phyloP scores from a whole-genome alignment of 164 flowering plant species.

The Chimonanthus salicifolius region DNA sequence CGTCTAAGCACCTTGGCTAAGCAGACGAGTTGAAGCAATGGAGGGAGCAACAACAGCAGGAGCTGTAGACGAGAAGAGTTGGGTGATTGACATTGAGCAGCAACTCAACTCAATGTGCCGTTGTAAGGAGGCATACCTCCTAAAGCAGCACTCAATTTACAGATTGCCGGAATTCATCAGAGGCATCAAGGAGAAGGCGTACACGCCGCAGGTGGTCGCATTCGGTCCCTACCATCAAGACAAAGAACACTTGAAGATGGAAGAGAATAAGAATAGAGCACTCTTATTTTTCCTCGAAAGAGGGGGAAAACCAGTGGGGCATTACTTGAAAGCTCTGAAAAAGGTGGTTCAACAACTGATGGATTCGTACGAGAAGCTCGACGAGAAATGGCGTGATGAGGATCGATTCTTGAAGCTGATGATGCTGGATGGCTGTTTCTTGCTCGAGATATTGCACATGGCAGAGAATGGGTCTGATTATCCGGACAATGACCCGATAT shows the following conservation, averaged over 20 bases:
- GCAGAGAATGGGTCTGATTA: not conserved
- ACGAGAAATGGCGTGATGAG: not conserved
- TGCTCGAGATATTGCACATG: conserved; percentile 8
- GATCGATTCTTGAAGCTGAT: conserved; percentile 12
- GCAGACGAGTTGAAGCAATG: no score
- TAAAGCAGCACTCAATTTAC: conserved; percentile 12
- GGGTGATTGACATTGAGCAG: not conserved
- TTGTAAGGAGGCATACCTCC: not conserved
- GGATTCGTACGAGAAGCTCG: conserved; percentile 5
- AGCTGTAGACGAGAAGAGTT: not conserved
- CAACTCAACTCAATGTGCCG: not conserved
- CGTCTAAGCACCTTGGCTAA: no score
- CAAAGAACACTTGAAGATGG: conserved; percentile 5
- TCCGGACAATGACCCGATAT: conserved; percentile 9
- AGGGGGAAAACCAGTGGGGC: not conserved
- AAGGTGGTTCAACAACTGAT: conserved; percentile 1
- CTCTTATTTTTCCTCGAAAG: conserved; percentile 4
- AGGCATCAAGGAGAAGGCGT: not conserved
- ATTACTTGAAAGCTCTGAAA: not conserved
- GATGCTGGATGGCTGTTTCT: conserved; percentile 13
- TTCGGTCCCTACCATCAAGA: conserved; percentile 20
- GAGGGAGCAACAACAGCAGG: no score
- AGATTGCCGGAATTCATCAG: conserved; percentile 1
- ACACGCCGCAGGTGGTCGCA: conserved; percentile 8
- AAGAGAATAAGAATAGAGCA: conserved; percentile 14